Percentiles rank a stretch among this genome's conserved stretches.
Conservation (phyloP, 1,284 basidiomycete genomes). For the Ganoderma resinaceum region DNA sequence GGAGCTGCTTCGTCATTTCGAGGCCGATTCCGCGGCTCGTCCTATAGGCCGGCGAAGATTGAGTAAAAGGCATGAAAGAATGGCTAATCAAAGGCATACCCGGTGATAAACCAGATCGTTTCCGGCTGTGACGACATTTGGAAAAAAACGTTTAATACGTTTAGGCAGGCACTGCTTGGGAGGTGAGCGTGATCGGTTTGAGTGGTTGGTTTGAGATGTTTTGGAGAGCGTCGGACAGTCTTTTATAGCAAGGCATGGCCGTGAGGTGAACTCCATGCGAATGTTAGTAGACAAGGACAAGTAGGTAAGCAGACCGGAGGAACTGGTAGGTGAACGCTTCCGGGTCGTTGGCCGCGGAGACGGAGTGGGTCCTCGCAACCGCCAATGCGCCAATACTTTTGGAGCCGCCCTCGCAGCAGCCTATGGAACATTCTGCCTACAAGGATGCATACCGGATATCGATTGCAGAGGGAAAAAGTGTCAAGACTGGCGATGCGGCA, state of each 20-base stretch:
- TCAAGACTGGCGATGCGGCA: no score
- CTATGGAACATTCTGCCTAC: neutral
- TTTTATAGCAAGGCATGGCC: neutral
- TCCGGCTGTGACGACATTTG: neutral
- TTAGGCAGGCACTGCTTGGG: neutral
- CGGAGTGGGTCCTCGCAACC: neutral
- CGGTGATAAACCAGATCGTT: constrained; percentile 8
- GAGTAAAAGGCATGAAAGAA: neutral
- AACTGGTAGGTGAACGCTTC: neutral
- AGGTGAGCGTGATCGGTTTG: neutral
- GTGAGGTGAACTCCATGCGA: neutral
- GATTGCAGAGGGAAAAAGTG: no score
- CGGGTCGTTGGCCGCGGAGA: neutral
- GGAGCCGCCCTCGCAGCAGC: neutral
- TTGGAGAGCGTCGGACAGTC: neutral
- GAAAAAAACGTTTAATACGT: neutral
- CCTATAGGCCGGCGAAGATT: neutral
- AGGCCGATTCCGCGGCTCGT: constrained; percentile 46
- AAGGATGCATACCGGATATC: no score
- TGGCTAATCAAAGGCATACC: neutral
- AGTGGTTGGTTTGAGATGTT: neutral
- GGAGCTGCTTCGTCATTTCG: constrained; percentile 38
- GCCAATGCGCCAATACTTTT: neutral
- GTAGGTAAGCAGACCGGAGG: neutral
- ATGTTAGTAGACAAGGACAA: neutral